These are phyloP conservation scores for Sarocladium kiliense DNA, from an alignment of 2,329 filamentous ascomycete genomes.

Conservation along the genomic window DNA sequence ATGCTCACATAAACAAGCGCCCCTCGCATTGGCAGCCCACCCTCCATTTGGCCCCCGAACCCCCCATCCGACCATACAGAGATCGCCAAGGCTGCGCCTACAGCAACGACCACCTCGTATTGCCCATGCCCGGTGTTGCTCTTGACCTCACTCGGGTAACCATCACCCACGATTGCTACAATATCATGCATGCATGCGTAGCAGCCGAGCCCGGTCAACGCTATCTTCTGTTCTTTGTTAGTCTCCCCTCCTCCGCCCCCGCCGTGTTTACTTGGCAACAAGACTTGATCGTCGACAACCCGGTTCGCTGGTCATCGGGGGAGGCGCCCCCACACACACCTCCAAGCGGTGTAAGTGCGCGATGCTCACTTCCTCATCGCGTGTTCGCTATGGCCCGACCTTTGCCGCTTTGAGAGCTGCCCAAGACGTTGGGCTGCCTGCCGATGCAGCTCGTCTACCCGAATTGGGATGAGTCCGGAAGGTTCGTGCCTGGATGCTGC, in stretches of 20 bases:
- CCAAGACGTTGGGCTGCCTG: conserved; percentile 1
- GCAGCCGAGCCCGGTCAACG: not conserved
- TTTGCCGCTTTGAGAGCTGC: not conserved
- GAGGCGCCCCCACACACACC: not conserved
- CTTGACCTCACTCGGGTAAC: not conserved
- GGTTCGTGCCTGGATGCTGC: not conserved
- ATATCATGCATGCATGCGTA: not conserved
- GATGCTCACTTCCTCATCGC: not conserved
- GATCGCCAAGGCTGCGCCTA: conserved; percentile 7
- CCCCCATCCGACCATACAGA: not conserved
- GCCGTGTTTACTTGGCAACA: not conserved
- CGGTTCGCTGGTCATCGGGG: not conserved
- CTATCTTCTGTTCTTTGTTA: not conserved
- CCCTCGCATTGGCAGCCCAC: conserved; percentile 4
- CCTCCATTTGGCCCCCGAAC: not conserved
- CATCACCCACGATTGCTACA: not conserved
- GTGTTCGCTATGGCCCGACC: not conserved
- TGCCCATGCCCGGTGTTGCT: not conserved
- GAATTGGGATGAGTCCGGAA: not conserved
- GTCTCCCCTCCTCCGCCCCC: not conserved
- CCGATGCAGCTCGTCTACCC: not conserved
- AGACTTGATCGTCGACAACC: not conserved
- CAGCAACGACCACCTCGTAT: conserved; percentile 3
- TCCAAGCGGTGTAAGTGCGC: not conserved
- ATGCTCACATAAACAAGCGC: not conserved